A percentile compares a stretch with the other conserved stretches of the same genome.
Conservation (phyloP, 164 flowering plant genomes). For the Aristolochia contorta region DNA sequence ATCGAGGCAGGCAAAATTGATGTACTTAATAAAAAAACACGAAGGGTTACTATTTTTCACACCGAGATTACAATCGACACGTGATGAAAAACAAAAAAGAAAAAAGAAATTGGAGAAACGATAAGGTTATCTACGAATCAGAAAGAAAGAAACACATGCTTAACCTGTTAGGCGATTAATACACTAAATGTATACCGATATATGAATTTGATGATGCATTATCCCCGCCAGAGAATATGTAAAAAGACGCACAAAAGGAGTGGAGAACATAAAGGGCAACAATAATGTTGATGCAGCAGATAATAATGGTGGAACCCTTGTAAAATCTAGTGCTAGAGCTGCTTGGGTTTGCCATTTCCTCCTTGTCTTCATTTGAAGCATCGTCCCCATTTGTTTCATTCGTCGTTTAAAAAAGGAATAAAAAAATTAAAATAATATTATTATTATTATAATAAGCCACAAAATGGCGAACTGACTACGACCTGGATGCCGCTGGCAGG, state of each 20-base stretch:
- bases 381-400: too few relatives aligned
- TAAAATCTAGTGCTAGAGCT: constrained; percentile 35
- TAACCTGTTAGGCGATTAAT: neutral
- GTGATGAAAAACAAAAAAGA: neutral
- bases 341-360: constrained; percentile 1
- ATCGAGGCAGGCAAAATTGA: too few relatives aligned
- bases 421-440: too few relatives aligned
- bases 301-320: constrained; percentile 57
- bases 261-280: constrained; percentile 77
- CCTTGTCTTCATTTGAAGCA: constrained; percentile 2
- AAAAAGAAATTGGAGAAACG: neutral
- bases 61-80: too few relatives aligned
- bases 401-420: too few relatives aligned
- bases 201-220: constrained; percentile 10
- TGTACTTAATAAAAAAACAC: too few relatives aligned
- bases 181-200: neutral
- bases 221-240: constrained; percentile 29
- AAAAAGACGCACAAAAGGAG: constrained; percentile 55
- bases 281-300: constrained; percentile 68
- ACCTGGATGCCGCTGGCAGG: too few relatives aligned
- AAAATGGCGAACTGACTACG: too few relatives aligned
- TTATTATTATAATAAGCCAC: too few relatives aligned
- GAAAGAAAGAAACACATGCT: constrained; percentile 1
- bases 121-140: neutral
- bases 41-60: too few relatives aligned